phyloP scores from a whole-genome alignment of 2,329 filamentous ascomycete genomes.

The Ophioceras dolichostomum region DNA sequence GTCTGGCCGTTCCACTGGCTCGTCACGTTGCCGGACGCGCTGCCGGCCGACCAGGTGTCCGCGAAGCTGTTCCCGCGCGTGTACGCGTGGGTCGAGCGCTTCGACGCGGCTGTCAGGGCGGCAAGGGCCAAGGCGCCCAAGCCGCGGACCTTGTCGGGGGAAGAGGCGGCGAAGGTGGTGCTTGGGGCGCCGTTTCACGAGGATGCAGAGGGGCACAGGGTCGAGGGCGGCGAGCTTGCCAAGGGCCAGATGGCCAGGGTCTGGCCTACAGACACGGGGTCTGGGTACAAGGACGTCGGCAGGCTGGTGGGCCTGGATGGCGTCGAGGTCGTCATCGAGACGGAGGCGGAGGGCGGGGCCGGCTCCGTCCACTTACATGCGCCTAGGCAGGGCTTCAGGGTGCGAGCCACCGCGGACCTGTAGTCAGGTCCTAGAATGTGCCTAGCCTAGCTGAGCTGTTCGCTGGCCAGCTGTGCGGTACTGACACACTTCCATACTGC shows the following conservation, averaged over 20 bases:
- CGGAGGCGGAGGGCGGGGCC: conserved; percentile 22
- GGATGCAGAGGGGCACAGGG: conserved; percentile 28
- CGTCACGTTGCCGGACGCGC: conserved; percentile 35
- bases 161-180: conserved; percentile 38
- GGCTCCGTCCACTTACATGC: conserved; percentile 43
- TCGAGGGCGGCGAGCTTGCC: conserved; percentile 28
- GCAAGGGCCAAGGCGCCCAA: conserved; percentile 23
- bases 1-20: conserved; percentile 61
- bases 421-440: no score
- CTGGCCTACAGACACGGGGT: conserved; percentile 51
- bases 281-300: conserved; percentile 44
- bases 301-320: conserved; percentile 36
- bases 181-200: conserved; percentile 32
- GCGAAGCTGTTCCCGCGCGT: conserved; percentile 41
- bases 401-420: conserved; percentile 19
- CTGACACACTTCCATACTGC: no score
- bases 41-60: conserved; percentile 40
- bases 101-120: conserved; percentile 32
- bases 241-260: conserved; percentile 43
- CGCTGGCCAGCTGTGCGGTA: no score
- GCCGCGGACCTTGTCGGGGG: conserved; percentile 33
- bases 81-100: conserved; percentile 53
- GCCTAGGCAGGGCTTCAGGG: conserved; percentile 46
- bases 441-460: no score
- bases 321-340: conserved; percentile 47